Conservation (phyloP, 108 stramenopile species). For the Discostella stelligeroides region DNA sequence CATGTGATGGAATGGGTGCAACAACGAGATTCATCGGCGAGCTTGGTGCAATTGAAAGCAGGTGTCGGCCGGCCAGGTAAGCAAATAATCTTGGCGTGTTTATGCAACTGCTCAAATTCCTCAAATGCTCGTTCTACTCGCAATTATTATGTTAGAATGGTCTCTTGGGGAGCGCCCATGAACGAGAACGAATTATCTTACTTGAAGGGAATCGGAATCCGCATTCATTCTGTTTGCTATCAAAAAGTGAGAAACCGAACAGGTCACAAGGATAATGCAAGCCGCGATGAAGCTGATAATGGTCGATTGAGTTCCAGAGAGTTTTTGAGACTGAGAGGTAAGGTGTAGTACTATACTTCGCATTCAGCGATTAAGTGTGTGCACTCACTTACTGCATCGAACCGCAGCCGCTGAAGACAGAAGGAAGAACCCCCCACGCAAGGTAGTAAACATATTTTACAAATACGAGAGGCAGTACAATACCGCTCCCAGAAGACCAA, state of each 20-base stretch:
- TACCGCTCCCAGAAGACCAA: conserved; percentile 31
- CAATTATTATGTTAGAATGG: conserved; percentile 24
- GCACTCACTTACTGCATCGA: not conserved
- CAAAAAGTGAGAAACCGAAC: conserved; percentile 39
- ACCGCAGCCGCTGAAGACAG: conserved; percentile 40
- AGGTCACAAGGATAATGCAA: conserved; percentile 7
- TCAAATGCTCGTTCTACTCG: not conserved
- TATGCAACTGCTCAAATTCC: conserved; percentile 4
- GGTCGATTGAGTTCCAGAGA: conserved; percentile 29
- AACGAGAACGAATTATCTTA: conserved; percentile 31
- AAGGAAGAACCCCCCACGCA: conserved; percentile 34
- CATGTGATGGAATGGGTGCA: conserved; percentile 34
- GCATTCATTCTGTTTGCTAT: conserved; percentile 44
- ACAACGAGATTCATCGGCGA: conserved; percentile 27
- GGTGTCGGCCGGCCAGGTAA: conserved; percentile 49
- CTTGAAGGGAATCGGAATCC: conserved; percentile 46
- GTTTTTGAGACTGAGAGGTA: conserved; percentile 32
- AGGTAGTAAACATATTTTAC: conserved; percentile 33
- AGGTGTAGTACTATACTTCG: not conserved
- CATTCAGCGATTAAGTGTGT: not conserved
- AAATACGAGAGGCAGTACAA: conserved; percentile 33
- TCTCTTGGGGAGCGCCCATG: conserved; percentile 46
- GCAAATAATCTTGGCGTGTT: not conserved
- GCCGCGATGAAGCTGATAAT: conserved; percentile 16
- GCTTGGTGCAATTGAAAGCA: conserved; percentile 38